Percentiles rank a stretch among this genome's conserved stretches.
Evolutionary conservation across 2,329 filamentous ascomycete species (phyloP).

Genomic region (Mycosphaerella sp.): DNA sequence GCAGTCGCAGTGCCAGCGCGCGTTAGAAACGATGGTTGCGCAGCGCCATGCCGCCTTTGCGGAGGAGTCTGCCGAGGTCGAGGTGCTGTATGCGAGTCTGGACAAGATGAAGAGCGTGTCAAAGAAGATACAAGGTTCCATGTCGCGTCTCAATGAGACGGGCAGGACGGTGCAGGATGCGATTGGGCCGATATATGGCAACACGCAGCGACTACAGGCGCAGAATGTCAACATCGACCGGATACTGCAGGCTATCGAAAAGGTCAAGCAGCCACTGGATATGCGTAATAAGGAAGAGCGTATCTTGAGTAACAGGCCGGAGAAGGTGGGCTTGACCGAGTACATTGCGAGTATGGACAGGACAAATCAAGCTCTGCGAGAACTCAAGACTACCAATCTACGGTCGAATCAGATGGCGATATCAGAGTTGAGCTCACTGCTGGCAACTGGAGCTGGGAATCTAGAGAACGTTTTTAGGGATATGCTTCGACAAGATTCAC

Average conservation of each 20-base stretch:
- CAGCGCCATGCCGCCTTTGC: constrained; percentile 54
- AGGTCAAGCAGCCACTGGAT: constrained; percentile 82
- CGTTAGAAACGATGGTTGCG: constrained; percentile 43
- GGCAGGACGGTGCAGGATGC: constrained; percentile 89
- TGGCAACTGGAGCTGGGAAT: constrained; percentile 73
- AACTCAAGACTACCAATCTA: constrained; percentile 85
- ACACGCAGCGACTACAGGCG: constrained; percentile 84
- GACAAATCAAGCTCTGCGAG: constrained; percentile 72
- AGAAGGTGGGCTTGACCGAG: constrained; percentile 71
- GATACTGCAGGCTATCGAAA: constrained; percentile 79
- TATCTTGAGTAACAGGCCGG: constrained; percentile 72
- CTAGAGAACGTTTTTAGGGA: constrained; percentile 79
- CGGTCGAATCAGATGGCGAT: constrained; percentile 87
- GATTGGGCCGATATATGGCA: constrained; percentile 84
- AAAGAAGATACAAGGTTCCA: constrained; percentile 88
- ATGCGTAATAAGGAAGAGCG: constrained; percentile 87
- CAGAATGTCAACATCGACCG: constrained; percentile 83
- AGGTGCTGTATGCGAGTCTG: constrained; percentile 62
- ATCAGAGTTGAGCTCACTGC: constrained; percentile 66
- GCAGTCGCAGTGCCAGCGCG: too few relatives aligned
- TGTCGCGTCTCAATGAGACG: constrained; percentile 75
- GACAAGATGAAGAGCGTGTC: constrained; percentile 91
- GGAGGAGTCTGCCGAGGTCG: constrained; percentile 62
- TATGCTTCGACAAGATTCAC: constrained; percentile 69
- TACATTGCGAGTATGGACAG: constrained; percentile 89